Evolutionary conservation across 306 rosid species (phyloP), one percentile per base, ranked within the genome.

Genomic region (Pachyrhizus erosus): DNA sequence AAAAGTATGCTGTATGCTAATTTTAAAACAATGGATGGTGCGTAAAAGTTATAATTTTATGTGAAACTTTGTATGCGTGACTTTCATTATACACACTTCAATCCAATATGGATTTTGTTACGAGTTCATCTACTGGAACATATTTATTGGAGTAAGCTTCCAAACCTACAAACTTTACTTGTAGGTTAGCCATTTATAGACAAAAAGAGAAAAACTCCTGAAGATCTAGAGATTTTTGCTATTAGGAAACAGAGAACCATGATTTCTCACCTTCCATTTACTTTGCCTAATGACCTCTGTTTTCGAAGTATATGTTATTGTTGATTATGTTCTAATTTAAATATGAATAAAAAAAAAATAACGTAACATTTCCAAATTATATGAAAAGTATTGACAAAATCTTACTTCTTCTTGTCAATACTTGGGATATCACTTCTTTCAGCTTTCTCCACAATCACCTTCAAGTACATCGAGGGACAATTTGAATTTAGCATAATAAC

Each of bases 371-470:
- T 85, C 31, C 48, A 83, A 70, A 57, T 45, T 37, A 39, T 64
- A 68, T 17, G 73, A 60, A 54, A 76, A 73, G 27, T 43, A 31
- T 42, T 17, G 42, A 62, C 55, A 85, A 49, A 82, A 62, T 75
- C 93, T 92, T 88, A 94, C 98, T 94, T 94, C 85, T 94, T 94
- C 94, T 94, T 94, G 80, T 92, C 97, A 81, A 92, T 92, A 84
- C 92, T 87, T 73, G 97, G 97, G 81, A 94, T 91, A 78, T 94
- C 98, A 90, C 97, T 92, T 88, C 91, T 91, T 84, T 94, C 98
- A n/a, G 93, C 96, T 85, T 90, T 94, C 89, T 94, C 98, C 85
- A 94, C 98, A 67, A 94, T 94, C 86, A 94, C 98, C 98, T 94
- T 70, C 60, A 89, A 82, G 29, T 71, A 90, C 40, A 80, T 71